Base-by-base conservation (phyloP, 345 rosid genomes). In the Excoecaria agallocha region DNA sequence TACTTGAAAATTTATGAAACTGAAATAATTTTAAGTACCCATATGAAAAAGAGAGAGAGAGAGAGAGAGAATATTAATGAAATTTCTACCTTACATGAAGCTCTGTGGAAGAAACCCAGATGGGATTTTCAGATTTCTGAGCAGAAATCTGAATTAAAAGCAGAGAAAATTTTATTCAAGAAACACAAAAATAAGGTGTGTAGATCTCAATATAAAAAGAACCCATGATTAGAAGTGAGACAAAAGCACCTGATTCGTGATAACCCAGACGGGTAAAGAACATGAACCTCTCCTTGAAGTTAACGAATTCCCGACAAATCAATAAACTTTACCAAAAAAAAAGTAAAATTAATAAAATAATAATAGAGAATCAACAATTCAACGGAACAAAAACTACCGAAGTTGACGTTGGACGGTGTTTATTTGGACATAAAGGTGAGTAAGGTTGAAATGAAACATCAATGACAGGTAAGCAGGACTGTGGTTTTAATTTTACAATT, bases 191-290 rank as follows among this genome's bases (percentile, higher is more conserved):
- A 8, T 12, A 15, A 19, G 60, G 13, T 12, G 51, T 62, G 59
- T 64, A 37, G 61, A 70, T 66, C 76, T 66, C 76, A 66, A 55
- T 20, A 41, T 8, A 68, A 22, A 20, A 35, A 41, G 37, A 38
- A 45, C 24, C 15, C 24, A 65, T 50, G 12, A 66, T 11, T 19
- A 19, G 1, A 48, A 12, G 51, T 19, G n/a, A 68, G 77, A 74
- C 70, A 74, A 41, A 49, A 10, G 78, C 74, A 69, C 66, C 68
- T 74, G 78, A 74, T 63, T 3, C 62, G 60, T 37, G 37, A 20
- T 43, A 41, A 39, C 71, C 81, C 25, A 78, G 70, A 54, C 68
- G 72, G 73, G 20, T 12, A 65, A 76, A 64, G 75, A 70, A 76
- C 70, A 77, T 46, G 76, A 55, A 56, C 39, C 39, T 37, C 66